Percentiles rank a stretch among this genome's conserved stretches.
Evolutionary conservation across 2,329 filamentous ascomycete genomes (phyloP).

Genomic region (Exophiala oligosperma): DNA sequence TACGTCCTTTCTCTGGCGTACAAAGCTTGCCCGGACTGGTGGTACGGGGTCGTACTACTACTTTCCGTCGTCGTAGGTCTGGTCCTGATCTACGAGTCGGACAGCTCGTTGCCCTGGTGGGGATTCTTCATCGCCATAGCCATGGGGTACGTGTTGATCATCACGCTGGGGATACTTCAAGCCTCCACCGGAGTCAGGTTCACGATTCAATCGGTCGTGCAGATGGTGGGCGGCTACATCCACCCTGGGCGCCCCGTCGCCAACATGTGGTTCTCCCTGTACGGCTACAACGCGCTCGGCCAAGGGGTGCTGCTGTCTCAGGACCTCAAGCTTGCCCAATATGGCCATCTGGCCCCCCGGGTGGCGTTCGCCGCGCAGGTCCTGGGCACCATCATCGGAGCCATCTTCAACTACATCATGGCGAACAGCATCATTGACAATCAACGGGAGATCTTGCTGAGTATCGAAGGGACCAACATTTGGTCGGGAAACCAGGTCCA

Average conservation of each 20-base stretch:
- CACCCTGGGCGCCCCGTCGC: slow-evolving; percentile 40
- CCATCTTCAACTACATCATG: slow-evolving; percentile 49
- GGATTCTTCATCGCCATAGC: slow-evolving; percentile 43
- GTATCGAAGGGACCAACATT: slow-evolving; percentile 46
- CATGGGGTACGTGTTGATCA: slow-evolving; percentile 38
- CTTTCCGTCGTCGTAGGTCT: too few species aligned
- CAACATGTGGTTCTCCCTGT: slow-evolving; percentile 37
- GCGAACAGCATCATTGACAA: slow-evolving; percentile 48
- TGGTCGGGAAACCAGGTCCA: slow-evolving; percentile 54
- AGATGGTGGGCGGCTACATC: slow-evolving; percentile 53
- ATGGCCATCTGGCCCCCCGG: slow-evolving; percentile 40
- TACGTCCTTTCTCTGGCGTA: slow-evolving; percentile 29
- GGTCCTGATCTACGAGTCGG: too few species aligned
- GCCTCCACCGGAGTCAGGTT: slow-evolving; percentile 26
- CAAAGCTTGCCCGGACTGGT: slow-evolving; percentile 45
- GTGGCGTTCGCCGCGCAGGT: slow-evolving; percentile 45
- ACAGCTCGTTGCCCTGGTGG: slow-evolving; percentile 23
- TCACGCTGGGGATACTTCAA: slow-evolving; percentile 43
- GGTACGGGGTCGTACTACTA: slow-evolving; percentile 34
- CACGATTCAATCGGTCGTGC: slow-evolving; percentile 17
- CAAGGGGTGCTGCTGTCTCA: slow-evolving; percentile 34
- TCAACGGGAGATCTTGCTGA: slow-evolving; percentile 43
- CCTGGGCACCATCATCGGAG: slow-evolving; percentile 28
- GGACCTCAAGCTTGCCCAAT: slow-evolving; percentile 40
- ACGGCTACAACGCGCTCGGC: slow-evolving; percentile 34